A percentile compares a stretch with the other conserved stretches of the same genome.
Evolutionary conservation across 305 asterid genomes (phyloP).

Genomic region (Fraxinus dipetala): DNA sequence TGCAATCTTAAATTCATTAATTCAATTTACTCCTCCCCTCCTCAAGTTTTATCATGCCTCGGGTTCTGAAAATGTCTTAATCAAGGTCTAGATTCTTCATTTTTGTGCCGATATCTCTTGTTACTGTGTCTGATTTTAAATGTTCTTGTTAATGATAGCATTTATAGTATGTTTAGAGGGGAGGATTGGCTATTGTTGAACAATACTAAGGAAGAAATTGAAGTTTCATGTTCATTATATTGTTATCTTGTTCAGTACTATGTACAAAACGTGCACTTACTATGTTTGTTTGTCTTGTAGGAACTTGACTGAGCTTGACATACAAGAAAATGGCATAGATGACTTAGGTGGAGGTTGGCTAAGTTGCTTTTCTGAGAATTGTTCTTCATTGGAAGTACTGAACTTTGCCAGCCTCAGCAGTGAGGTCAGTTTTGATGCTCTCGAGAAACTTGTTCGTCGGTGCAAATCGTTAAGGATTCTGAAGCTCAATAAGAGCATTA

Average conservation of each 20-base stretch:
- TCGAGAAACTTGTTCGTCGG: constrained; percentile 54
- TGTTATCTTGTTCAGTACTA: neutral
- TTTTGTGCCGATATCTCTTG: neutral
- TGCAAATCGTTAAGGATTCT: constrained; percentile 41
- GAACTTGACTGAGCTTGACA: constrained; percentile 35
- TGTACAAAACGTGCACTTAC: neutral
- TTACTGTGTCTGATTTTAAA: neutral
- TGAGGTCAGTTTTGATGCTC: constrained; percentile 34
- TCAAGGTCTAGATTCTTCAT: neutral
- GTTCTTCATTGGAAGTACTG: constrained; percentile 30
- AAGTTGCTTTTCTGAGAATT: constrained; percentile 38
- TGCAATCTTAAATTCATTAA: neutral
- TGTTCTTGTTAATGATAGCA: neutral
- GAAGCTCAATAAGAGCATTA: constrained; percentile 29
- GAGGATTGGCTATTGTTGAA: neutral
- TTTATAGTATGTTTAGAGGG: neutral
- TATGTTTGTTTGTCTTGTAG: constrained; percentile 22
- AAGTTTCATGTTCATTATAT: neutral
- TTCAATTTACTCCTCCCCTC: neutral
- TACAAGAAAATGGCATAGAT: constrained; percentile 30
- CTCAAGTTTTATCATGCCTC: neutral
- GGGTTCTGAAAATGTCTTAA: neutral
- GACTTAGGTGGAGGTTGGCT: constrained; percentile 33
- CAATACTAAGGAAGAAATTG: neutral
- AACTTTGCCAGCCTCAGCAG: constrained; percentile 34